phyloP scores from a whole-genome alignment of 2,329 filamentous ascomycete genomes.

The Neofusicoccum kwambonambiense region DNA sequence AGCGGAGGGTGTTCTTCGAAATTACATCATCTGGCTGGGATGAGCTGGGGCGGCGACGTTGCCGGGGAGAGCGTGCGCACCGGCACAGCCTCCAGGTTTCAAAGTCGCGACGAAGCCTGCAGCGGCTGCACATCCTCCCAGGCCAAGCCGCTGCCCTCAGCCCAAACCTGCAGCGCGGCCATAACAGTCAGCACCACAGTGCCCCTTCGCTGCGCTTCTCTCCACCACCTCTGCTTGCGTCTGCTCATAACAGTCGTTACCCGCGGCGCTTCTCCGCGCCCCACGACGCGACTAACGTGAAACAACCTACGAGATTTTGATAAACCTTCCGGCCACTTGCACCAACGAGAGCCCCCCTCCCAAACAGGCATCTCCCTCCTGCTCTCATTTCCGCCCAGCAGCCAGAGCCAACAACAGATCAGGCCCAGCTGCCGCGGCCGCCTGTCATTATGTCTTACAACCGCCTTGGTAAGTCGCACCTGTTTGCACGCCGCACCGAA shows the following conservation, averaged over 20 bases:
- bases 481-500: slow-evolving; percentile 35
- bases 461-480: slow-evolving; percentile 45
- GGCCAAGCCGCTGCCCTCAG: neutral
- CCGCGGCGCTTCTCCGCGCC: slow-evolving; percentile 6
- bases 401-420: slow-evolving; percentile 1
- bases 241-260: neutral
- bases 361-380: slow-evolving; percentile 14
- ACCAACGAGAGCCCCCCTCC: neutral
- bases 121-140: neutral
- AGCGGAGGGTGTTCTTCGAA: neutral
- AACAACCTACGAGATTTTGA: slow-evolving; percentile 7
- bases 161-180: neutral
- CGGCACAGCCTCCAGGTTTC: neutral
- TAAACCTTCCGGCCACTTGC: slow-evolving; percentile 3
- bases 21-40: slow-evolving; percentile 9
- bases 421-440: slow-evolving; percentile 3
- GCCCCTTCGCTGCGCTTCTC: neutral
- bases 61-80: neutral
- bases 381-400: slow-evolving; percentile 12
- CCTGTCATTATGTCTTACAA: slow-evolving; percentile 43
- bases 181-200: neutral
- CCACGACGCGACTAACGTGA: slow-evolving; percentile 12
- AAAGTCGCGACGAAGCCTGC: slow-evolving; percentile 10
- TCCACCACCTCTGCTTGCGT: neutral
- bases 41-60: neutral